Base-by-base conservation (phyloP, 2,329 filamentous ascomycete species). In the Ceratocystis variospora region DNA sequence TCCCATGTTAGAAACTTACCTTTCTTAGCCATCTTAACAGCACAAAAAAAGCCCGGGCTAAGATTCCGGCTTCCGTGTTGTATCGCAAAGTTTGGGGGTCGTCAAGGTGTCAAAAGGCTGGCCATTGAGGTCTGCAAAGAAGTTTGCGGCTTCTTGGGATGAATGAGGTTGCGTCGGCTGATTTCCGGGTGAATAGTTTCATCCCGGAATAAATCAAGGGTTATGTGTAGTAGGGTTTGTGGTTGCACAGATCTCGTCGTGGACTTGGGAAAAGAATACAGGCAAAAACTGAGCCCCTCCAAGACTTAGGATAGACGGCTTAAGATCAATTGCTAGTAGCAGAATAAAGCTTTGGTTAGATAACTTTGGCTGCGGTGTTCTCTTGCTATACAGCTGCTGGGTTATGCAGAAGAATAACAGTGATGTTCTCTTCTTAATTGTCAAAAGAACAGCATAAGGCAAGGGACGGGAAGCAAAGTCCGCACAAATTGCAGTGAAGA, bases 1-100 rank as follows among this genome's bases (percentile, higher is more conserved):
- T n/a, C 12, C 48, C 10, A 45, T 7, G 8, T 12, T 37, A 28
- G 25, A 41, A 1, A 55, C 67, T 46, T 70, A 75, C 73, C 70
- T 72, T 76, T 76, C 71, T 76, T 76, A 61, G 75, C 75, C 75
- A 76, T 76, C 22, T 55, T 64, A 19, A 48, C 44, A 48, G 37
- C 53, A 31, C 37, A 64, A 33, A 63, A 33, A 69, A 63, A 53
- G 31, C 61, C 25, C 10, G 15, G 31, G 45, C 45, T 66, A 64
- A 44, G 67, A 61, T 59, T n/a, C 17, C 17, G 66, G 59, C 25
- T 25, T 25, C 17, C 22, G 25, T 25, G 37, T 45, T 41, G 46
- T 41, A 25, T 31, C 15, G 57, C 50, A 19, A 8, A 33, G 33
- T 62, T 25, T 19, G 31, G 62, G 50, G 28, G 45, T 53, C 48